phyloP scores from a whole-genome alignment of 176 grass and related monocot genomes.

The Oryza longistaminata region DNA sequence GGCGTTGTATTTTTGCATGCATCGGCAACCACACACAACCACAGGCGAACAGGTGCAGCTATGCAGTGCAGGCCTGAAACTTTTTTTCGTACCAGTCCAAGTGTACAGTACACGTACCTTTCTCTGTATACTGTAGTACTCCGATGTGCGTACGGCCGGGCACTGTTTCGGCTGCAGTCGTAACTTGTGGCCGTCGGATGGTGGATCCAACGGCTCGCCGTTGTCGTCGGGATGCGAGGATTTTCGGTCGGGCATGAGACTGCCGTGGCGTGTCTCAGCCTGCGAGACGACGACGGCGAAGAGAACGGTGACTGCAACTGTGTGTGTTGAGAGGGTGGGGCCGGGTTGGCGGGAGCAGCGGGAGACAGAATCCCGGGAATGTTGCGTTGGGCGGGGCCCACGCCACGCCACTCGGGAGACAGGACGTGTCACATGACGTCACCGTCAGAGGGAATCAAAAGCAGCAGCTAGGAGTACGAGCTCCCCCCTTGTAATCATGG shows the following conservation, averaged over 20 bases:
- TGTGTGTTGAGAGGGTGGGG: not conserved
- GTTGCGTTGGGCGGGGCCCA: slow-evolving; percentile 15
- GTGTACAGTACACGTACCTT: no score
- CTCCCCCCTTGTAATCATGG: slow-evolving; percentile 33
- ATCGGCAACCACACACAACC: not conserved
- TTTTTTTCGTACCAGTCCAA: not conserved
- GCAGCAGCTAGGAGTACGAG: not conserved
- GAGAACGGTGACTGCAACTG: not conserved
- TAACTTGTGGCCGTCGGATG: not conserved
- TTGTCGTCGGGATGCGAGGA: not conserved
- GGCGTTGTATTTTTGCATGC: not conserved
- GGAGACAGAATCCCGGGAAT: slow-evolving; percentile 56
- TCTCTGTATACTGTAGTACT: not conserved
- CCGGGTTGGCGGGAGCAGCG: not conserved
- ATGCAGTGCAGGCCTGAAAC: not conserved
- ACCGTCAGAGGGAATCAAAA: slow-evolving; percentile 8
- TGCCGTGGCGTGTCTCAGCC: not conserved
- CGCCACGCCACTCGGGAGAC: slow-evolving; percentile 30
- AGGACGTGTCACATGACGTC: slow-evolving; percentile 59
- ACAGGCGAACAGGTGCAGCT: not conserved
- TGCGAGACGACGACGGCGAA: not conserved
- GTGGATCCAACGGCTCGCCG: not conserved
- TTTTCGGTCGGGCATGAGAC: not conserved
- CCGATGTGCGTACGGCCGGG: not conserved
- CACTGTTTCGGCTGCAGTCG: not conserved